Evolutionary conservation across 371 early-diverging fungal genomes (phyloP), one percentile per base, ranked within the genome.

Genomic region (Mortierella sp.): DNA sequence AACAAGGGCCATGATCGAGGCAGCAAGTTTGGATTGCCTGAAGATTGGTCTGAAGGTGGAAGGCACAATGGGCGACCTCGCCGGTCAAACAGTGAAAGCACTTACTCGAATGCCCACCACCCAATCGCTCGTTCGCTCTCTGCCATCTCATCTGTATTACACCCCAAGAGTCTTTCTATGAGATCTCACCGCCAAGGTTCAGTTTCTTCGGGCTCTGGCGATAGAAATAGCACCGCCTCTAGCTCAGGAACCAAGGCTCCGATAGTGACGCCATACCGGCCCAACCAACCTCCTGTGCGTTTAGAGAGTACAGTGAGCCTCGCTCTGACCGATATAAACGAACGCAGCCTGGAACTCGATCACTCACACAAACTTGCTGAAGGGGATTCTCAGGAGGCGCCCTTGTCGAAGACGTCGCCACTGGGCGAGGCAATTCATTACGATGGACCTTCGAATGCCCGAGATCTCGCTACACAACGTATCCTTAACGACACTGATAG

Each of bases 191-290:
- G 64, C 26, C 64, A 47, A 12, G 28, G 22, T 28, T 62, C 54
- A 0, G 52, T 39, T 10, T 49, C 64, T 28, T 5, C 37, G 47
- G 43, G 43, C n/a, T 54, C 26, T 0, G 70, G 60, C 14, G 54
- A 60, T 64, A 57, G 37, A 39, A 51, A 39, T 35, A 64, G 59
- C 40, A 67, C 64, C 0, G 9, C 14, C 14, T 20, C 57, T 1
- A 60, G 49, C n/a, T 26, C 61, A 16, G 47, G 52, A 12, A 30
- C 55, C 16, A 68, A 35, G 30, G 40, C 32, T 18, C 74, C 71
- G 2, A 73, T 54, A 16, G 79, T 79, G n/a, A 79, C 75, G 0
- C 79, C 79, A 14, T 79, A 79, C 45, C 74, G 74, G 24, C 68
- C 75, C 5, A 68, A 67, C 16, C 79, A 79, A 32, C 71, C 75